These are phyloP conservation scores for Paraphaeosphaeria minitans DNA, from an alignment of 2,329 filamentous ascomycete species.

Conservation along the genomic window DNA sequence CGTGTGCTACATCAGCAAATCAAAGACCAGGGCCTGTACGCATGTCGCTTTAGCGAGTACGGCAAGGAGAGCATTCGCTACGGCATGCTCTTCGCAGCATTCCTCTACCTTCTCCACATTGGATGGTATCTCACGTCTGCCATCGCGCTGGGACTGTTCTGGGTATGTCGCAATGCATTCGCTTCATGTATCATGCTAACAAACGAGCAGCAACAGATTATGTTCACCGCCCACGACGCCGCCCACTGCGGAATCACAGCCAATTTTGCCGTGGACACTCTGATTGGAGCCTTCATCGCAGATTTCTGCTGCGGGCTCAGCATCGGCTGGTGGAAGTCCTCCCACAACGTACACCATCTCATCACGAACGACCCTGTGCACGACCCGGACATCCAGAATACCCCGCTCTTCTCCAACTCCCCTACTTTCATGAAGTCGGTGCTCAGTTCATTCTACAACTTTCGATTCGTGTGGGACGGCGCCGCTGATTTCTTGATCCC, in stretches of 20 bases:
- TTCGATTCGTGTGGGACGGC: conserved; percentile 76
- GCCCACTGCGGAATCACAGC: conserved; percentile 67
- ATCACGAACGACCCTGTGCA: conserved; percentile 65
- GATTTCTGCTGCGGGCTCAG: conserved; percentile 70
- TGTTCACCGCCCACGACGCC: conserved; percentile 71
- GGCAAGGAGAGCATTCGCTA: conserved; percentile 64
- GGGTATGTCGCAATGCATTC: conserved; percentile 50
- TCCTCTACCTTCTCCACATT: conserved; percentile 52
- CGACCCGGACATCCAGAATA: conserved; percentile 58
- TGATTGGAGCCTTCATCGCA: conserved; percentile 67
- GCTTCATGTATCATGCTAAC: conserved; percentile 13
- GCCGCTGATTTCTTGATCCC: conserved; percentile 71
- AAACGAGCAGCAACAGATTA: conserved; percentile 63
- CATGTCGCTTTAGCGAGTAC: conserved; percentile 64
- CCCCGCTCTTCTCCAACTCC: conserved; percentile 86
- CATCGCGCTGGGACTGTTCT: conserved; percentile 65
- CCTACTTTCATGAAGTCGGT: conserved; percentile 77
- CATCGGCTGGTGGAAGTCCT: conserved; percentile 73
- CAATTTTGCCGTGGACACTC: conserved; percentile 62
- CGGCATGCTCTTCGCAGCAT: conserved; percentile 55
- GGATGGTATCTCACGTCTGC: conserved; percentile 65
- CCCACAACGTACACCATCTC: conserved; percentile 71
- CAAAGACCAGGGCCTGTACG: conserved; percentile 61
- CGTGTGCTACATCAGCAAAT: conserved; percentile 61
- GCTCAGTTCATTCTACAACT: conserved; percentile 82